phyloP scores from a whole-genome alignment of 257 asterid species.

The Avicennia marina region DNA sequence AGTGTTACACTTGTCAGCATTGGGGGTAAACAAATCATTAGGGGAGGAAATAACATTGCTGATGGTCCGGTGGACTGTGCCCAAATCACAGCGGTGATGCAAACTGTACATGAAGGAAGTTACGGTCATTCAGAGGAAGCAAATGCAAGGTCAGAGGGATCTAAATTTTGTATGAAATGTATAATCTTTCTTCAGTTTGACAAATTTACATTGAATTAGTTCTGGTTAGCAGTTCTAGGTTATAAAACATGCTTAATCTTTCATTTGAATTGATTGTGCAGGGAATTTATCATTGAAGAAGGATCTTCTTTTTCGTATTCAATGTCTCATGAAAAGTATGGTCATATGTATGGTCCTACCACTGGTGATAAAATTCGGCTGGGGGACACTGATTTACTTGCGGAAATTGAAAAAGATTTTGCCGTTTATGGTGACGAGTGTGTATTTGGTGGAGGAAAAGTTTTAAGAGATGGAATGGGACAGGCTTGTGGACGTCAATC shows the following conservation, averaged over 20 bases:
- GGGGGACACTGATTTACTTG: slow-evolving; percentile 85
- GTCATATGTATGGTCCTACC: slow-evolving; percentile 90
- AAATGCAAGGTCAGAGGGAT: slow-evolving; percentile 46
- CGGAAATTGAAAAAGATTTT: slow-evolving; percentile 79
- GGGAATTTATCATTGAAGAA: slow-evolving; percentile 57
- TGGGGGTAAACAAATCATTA: slow-evolving; percentile 67
- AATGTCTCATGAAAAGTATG: slow-evolving; percentile 71
- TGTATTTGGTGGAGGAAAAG: slow-evolving; percentile 97
- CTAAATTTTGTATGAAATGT: slow-evolving; percentile 8
- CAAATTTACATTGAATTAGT: slow-evolving; percentile 3
- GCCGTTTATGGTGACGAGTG: slow-evolving; percentile 85
- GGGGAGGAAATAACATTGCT: slow-evolving; percentile 82
- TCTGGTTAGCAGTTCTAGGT: slow-evolving; percentile 9
- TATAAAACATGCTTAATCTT: slow-evolving; percentile 14
- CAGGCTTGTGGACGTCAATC: slow-evolving; percentile 72
- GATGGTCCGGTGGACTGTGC: slow-evolving; percentile 57
- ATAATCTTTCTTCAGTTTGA: slow-evolving; percentile 1
- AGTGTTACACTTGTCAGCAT: slow-evolving; percentile 78
- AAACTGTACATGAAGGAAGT: slow-evolving; percentile 40
- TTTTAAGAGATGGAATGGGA: slow-evolving; percentile 92
- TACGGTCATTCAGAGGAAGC: slow-evolving; percentile 52
- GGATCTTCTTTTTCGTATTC: slow-evolving; percentile 51
- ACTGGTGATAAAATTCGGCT: slow-evolving; percentile 84
- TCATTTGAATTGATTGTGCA: slow-evolving; percentile 34
- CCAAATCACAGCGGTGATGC: slow-evolving; percentile 41